phyloP scores from a whole-genome alignment of 257 asterid species.

The Cordia subcordata region DNA sequence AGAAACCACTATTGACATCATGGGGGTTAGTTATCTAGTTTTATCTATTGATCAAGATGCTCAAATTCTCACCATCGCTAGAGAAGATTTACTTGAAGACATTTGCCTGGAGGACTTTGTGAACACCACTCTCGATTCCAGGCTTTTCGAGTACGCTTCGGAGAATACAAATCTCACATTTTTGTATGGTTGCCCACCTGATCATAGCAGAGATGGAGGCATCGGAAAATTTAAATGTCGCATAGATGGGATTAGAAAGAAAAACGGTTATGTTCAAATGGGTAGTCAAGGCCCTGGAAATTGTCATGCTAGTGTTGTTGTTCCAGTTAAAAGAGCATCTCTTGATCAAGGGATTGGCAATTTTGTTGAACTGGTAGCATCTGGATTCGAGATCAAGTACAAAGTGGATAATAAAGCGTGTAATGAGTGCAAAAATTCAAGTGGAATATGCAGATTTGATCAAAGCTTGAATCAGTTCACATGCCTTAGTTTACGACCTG shows the following conservation, averaged over 20 bases:
- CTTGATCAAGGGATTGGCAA: neutral
- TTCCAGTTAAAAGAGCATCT: neutral
- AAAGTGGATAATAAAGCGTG: neutral
- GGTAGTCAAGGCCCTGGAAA: neutral
- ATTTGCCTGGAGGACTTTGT: neutral
- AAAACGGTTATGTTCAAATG: neutral
- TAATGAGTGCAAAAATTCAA: slow-evolving; percentile 3
- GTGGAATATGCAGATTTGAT: slow-evolving; percentile 49
- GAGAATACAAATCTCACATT: neutral
- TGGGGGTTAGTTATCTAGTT: neutral
- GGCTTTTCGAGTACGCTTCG: slow-evolving; percentile 1
- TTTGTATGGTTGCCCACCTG: slow-evolving; percentile 4
- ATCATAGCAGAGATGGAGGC: neutral
- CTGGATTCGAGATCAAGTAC: neutral
- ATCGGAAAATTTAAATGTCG: neutral
- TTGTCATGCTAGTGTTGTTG: neutral
- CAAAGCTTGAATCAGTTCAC: slow-evolving; percentile 20
- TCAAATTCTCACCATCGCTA: neutral
- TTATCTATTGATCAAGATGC: neutral
- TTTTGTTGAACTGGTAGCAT: neutral
- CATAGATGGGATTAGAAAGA: neutral
- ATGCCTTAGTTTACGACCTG: slow-evolving; percentile 1
- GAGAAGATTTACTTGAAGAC: slow-evolving; percentile 1
- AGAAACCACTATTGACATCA: neutral
- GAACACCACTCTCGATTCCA: slow-evolving; percentile 1